phyloP scores from a whole-genome alignment of 169 alveolate species.

The Plasmodium vivax region DNA sequence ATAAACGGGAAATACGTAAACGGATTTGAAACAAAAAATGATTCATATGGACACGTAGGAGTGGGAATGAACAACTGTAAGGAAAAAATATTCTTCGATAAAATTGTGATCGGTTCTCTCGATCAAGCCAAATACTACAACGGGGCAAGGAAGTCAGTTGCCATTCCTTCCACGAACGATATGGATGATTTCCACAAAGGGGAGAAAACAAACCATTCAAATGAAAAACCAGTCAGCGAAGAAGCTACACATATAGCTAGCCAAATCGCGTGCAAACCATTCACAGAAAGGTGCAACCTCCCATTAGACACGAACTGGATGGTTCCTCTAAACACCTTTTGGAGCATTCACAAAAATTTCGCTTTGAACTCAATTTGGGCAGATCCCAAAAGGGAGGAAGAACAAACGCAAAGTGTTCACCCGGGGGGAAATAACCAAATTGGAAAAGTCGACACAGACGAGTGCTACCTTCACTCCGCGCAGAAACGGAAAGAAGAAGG shows the following conservation, averaged over 20 bases:
- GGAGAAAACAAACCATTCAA: background rate
- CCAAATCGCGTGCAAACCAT: conserved; percentile 1
- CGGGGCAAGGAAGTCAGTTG: background rate
- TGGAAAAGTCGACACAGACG: background rate
- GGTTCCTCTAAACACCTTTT: conserved; percentile 1
- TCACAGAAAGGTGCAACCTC: conserved; percentile 10
- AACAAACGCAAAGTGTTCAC: background rate
- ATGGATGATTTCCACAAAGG: background rate
- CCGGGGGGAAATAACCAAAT: background rate
- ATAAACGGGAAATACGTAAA: conserved; percentile 34
- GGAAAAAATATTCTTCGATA: conserved; percentile 66
- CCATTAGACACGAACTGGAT: conserved; percentile 55
- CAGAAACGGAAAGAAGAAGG: conserved; percentile 8
- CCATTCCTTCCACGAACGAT: background rate
- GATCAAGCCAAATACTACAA: conserved; percentile 64
- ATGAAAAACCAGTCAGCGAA: background rate
- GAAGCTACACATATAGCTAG: background rate
- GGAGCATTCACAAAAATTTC: conserved; percentile 10
- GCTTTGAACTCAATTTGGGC: conserved; percentile 2
- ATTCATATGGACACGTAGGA: conserved; percentile 55
- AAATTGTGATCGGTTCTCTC: conserved; percentile 70
- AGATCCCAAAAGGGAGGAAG: background rate
- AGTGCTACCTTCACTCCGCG: conserved; percentile 15
- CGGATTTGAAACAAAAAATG: conserved; percentile 62
- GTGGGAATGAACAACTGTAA: conserved; percentile 56